Conservation (phyloP, 306 rosid genomes). For the Sicyos edulis region DNA sequence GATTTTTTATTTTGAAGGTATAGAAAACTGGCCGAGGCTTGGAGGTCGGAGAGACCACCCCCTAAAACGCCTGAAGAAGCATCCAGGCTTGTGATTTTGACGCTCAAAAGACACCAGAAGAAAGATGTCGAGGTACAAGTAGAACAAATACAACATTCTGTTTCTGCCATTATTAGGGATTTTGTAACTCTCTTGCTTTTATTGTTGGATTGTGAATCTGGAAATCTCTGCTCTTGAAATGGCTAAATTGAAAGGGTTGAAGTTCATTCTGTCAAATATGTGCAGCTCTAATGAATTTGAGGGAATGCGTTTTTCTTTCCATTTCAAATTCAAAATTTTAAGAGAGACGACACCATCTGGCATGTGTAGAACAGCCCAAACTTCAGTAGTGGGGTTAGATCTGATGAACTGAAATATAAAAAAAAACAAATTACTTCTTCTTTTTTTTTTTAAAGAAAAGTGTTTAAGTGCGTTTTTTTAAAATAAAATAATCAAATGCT, state of each 20-base stretch:
- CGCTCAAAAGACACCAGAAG: conserved; percentile 58
- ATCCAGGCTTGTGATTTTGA: conserved; percentile 56
- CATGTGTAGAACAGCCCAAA: not conserved
- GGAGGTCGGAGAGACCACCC: conserved; percentile 67
- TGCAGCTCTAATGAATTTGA: not conserved
- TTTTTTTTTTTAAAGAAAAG: not conserved
- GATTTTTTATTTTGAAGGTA: conserved; percentile 44
- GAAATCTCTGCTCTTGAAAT: not conserved
- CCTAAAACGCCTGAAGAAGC: conserved; percentile 81
- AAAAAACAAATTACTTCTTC: not conserved
- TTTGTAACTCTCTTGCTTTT: conserved; percentile 3
- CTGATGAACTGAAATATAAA: not conserved
- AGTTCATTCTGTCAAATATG: not conserved
- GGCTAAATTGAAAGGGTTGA: not conserved
- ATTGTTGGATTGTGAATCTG: conserved; percentile 9
- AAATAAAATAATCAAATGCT: not conserved
- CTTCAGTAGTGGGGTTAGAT: not conserved
- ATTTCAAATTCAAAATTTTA: not conserved
- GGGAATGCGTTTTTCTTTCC: not conserved
- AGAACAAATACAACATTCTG: conserved; percentile 4
- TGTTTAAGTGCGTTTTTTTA: not conserved
- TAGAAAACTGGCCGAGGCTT: conserved; percentile 67
- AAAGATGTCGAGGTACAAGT: conserved; percentile 84
- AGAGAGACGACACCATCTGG: not conserved
- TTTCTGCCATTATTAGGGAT: not conserved